Base-by-base conservation (phyloP, 768 basidiomycete species). In the Termitomyces bulborhizus region DNA sequence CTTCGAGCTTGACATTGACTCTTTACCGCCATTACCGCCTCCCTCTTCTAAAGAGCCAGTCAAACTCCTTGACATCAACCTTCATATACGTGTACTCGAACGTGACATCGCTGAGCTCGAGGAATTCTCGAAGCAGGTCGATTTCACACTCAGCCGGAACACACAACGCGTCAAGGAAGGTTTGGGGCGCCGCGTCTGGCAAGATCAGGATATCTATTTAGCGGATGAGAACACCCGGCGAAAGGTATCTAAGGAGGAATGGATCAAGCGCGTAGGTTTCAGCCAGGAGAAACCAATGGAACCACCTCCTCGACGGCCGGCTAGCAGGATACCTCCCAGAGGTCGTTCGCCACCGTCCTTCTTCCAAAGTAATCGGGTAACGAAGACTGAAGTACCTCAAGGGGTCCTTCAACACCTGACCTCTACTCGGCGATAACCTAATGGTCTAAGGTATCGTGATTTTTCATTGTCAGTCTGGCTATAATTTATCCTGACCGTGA, bases 161-260 rank as follows among this genome's bases (percentile, higher is more conserved):
- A 71, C 73, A 3, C 80, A 85, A 58, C 79, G 88, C 16, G 54
- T 82, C n/a, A 89, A 89, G 69, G 88, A 91, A 69, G 75, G 81
- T 31, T 69, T 90, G n/a, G 87, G 87, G 8, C 81, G 90, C n/a
- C 82, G 90, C 11, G 80, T 91, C 0, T 90, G 87, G 87, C 65
- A 59, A 5, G 73, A 66, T 32, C 82, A 80, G 66, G 70, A 82
- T 52, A 60, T 92, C 3, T 91, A 78, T 62, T 52, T 90, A 13
- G 51, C 56, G 8, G 65, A 65, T 7, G 62, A 67, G 2, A 50
- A 60, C 34, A 32, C n/a, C 29, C 61, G 77, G 43, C 57, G 69
- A 24, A 55, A 59, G 2, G 61, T 86, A 34, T 65, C 73, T 24
- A 73, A 74, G 44, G 65, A 73, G 43, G 59, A 63, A 13, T 90